Conservation (phyloP, 495 filamentous ascomycete species). For the Daldinia vernicosa region DNA sequence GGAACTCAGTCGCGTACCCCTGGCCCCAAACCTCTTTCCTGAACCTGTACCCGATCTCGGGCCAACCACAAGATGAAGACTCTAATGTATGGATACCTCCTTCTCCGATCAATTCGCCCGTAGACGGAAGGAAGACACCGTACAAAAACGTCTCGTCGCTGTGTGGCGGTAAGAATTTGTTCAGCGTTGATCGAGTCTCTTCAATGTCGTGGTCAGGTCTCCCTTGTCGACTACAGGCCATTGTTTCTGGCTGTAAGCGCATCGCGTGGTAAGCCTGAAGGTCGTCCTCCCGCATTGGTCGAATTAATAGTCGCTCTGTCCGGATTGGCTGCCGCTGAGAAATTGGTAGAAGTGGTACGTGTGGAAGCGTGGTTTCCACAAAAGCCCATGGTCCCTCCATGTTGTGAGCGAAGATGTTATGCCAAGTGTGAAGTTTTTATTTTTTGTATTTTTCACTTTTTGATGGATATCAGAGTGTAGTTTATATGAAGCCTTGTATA, state of each 20-base stretch:
- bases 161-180: slow-evolving; percentile 36
- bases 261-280: slow-evolving; percentile 48
- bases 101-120: slow-evolving; percentile 52
- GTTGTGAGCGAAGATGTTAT: neutral
- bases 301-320: slow-evolving; percentile 56
- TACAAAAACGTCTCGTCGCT: slow-evolving; percentile 50
- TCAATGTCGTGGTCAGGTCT: slow-evolving; percentile 48
- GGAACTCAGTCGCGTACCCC: slow-evolving; percentile 58
- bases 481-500: neutral
- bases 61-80: slow-evolving; percentile 49
- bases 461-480: neutral
- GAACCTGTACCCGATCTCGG: slow-evolving; percentile 61
- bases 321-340: slow-evolving; percentile 37
- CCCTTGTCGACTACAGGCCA: slow-evolving; percentile 51
- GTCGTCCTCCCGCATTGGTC: slow-evolving; percentile 47
- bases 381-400: slow-evolving; percentile 21
- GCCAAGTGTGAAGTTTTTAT: neutral
- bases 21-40: slow-evolving; percentile 54
- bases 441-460: neutral
- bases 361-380: slow-evolving; percentile 20
- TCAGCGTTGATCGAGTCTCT: slow-evolving; percentile 46
- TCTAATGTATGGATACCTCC: slow-evolving; percentile 47
- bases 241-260: slow-evolving; percentile 58
- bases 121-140: slow-evolving; percentile 50
- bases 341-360: slow-evolving; percentile 24